A percentile compares a stretch with the other conserved stretches of the same genome.
Conservation (phyloP, 176 grass and related monocot genomes). For the Thalia dealbata region DNA sequence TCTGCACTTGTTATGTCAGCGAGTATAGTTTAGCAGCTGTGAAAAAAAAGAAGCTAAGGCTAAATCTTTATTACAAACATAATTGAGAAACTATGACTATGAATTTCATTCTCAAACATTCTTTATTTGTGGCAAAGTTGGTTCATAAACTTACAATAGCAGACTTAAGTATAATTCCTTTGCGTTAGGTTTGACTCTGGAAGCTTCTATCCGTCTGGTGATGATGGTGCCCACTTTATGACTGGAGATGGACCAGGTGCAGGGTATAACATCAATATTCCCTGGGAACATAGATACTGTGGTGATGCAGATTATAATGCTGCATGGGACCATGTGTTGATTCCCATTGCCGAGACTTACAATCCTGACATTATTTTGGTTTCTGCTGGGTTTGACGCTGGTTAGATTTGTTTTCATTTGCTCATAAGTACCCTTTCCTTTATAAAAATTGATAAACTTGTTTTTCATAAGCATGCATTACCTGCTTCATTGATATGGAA, state of each 20-base stretch:
- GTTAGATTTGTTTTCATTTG: slow-evolving; percentile 21
- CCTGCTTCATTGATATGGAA: not conserved
- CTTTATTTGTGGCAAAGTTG: not conserved
- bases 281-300: slow-evolving; percentile 87
- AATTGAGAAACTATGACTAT: not conserved
- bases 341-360: slow-evolving; percentile 65
- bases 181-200: slow-evolving; percentile 77
- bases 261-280: slow-evolving; percentile 96
- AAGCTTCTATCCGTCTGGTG: slow-evolving; percentile 70
- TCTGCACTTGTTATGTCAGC: not conserved
- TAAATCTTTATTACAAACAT: not conserved
- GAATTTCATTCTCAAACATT: not conserved
- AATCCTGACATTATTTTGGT: slow-evolving; percentile 76
- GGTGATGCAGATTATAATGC: slow-evolving; percentile 88
- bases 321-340: slow-evolving; percentile 74
- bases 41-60: not conserved
- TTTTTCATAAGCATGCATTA: not conserved
- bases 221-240: slow-evolving; percentile 71
- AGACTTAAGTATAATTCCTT: slow-evolving; percentile 12
- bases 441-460: not conserved
- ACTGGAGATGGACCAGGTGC: slow-evolving; percentile 71
- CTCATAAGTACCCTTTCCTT: not conserved
- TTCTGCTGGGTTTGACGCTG: slow-evolving; percentile 97
- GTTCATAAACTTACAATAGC: not conserved
- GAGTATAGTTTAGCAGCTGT: not conserved